A percentile compares a stretch with the other conserved stretches of the same genome.
Conservation (phyloP, 805 yeast species). For the Saturnispora hagleri region DNA sequence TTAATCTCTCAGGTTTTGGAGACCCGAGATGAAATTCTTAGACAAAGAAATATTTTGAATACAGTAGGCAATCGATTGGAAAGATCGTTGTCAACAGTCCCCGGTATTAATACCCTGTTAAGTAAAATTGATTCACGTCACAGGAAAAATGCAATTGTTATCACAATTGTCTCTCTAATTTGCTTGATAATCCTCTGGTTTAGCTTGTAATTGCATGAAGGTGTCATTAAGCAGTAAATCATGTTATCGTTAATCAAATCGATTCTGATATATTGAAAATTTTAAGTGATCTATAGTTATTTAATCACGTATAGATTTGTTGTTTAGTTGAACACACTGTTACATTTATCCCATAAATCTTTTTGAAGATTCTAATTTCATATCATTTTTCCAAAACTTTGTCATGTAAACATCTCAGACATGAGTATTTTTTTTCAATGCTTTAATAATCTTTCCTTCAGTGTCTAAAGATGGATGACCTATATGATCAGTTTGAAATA, state of each 20-base stretch:
- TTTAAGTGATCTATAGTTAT: background rate
- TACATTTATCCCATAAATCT: background rate
- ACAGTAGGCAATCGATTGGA: slow-evolving; percentile 57
- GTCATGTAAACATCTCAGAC: background rate
- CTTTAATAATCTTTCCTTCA: background rate
- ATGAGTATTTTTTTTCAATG: background rate
- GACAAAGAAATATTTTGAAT: slow-evolving; percentile 58
- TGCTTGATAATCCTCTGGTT: slow-evolving; percentile 61
- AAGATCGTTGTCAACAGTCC: slow-evolving; percentile 56
- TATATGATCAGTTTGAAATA: background rate
- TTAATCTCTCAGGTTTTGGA: slow-evolving; percentile 78
- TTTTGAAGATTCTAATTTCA: background rate
- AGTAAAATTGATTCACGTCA: slow-evolving; percentile 80
- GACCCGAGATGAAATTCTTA: slow-evolving; percentile 74
- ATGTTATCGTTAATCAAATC: background rate
- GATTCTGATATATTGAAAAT: background rate
- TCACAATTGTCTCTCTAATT: slow-evolving; percentile 61
- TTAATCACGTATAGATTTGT: background rate
- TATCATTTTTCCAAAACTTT: background rate
- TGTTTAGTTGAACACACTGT: background rate
- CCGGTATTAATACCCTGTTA: slow-evolving; percentile 72
- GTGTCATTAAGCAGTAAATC: background rate
- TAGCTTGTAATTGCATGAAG: slow-evolving; percentile 8
- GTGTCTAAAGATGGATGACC: background rate
- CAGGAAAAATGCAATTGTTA: slow-evolving; percentile 77